Percentiles rank a stretch among this genome's conserved stretches.
These are phyloP conservation scores for Triticum urartu DNA, from an alignment of 176 grass and related monocot species.

Conservation along the genomic window DNA sequence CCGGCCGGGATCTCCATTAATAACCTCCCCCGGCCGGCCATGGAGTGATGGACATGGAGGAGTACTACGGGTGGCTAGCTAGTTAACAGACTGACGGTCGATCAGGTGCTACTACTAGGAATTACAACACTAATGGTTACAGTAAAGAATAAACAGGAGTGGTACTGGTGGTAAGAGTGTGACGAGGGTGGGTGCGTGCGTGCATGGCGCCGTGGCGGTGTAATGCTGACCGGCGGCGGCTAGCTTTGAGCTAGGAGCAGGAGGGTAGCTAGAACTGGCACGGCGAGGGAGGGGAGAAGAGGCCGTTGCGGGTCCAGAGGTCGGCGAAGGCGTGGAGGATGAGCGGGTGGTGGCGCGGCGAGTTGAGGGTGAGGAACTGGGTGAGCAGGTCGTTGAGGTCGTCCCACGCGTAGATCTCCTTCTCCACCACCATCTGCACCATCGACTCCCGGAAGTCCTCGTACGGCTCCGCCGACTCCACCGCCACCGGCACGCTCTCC, in stretches of 20 bases:
- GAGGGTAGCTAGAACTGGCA: conserved; percentile 48
- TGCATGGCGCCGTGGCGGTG: background rate
- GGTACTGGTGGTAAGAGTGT: background rate
- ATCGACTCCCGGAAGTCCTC: conserved; percentile 95
- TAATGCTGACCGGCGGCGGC: background rate
- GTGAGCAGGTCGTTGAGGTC: conserved; percentile 95
- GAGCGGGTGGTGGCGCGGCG: conserved; percentile 81
- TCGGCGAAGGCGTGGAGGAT: conserved; percentile 98
- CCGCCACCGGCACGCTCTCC: conserved; percentile 88
- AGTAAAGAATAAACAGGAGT: background rate
- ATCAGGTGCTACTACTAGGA: background rate
- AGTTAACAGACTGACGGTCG: background rate
- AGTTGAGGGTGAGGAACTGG: conserved; percentile 95
- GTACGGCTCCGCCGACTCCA: conserved; percentile 87
- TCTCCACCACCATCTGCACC: conserved; percentile 99
- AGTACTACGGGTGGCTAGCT: background rate
- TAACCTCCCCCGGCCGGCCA: conserved; percentile 17
- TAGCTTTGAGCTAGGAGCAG: background rate
- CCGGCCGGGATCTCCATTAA: conserved; percentile 35
- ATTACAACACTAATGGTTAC: conserved; percentile 7
- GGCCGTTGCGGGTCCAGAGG: conserved; percentile 71
- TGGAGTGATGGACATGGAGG: background rate
- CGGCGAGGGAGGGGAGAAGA: conserved; percentile 66
- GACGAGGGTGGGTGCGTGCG: background rate
- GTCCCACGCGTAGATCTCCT: conserved; percentile 99